phyloP scores from a whole-genome alignment of 2,329 filamentous ascomycete species.

The Hymenoscyphus occultus region DNA sequence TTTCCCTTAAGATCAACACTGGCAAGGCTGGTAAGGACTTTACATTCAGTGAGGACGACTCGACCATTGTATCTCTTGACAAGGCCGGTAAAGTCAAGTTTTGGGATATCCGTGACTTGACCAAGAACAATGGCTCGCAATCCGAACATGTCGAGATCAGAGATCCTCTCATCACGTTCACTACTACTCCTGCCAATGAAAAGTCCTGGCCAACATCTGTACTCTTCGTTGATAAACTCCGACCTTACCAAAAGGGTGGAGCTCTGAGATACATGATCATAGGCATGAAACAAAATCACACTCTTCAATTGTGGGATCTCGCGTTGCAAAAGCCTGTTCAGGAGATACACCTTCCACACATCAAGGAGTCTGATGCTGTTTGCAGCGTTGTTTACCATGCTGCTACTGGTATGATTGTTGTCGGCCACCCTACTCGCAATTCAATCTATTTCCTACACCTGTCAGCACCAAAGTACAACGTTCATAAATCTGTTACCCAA shows the following conservation, averaged over 20 bases:
- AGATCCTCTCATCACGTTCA: constrained; percentile 80
- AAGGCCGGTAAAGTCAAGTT: constrained; percentile 96
- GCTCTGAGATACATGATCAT: constrained; percentile 94
- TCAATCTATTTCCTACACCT: constrained; percentile 96
- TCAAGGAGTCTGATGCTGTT: constrained; percentile 94
- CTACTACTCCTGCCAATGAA: constrained; percentile 80
- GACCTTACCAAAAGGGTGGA: constrained; percentile 84
- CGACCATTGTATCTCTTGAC: constrained; percentile 89
- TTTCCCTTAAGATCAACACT: constrained; percentile 88
- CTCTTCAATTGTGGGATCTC: constrained; percentile 96
- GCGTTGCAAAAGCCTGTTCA: constrained; percentile 93
- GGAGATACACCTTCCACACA: constrained; percentile 93
- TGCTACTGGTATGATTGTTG: constrained; percentile 84
- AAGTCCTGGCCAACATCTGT: constrained; percentile 98
- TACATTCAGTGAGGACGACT: constrained; percentile 94
- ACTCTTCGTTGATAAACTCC: constrained; percentile 91
- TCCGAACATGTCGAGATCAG: constrained; percentile 64
- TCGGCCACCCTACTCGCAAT: constrained; percentile 95
- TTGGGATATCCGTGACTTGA: constrained; percentile 90
- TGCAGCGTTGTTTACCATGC: constrained; percentile 96
- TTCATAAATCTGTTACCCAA: constrained; percentile 75
- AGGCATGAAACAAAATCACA: constrained; percentile 98
- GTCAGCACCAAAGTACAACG: constrained; percentile 87
- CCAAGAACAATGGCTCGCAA: constrained; percentile 39
- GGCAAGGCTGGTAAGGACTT: constrained; percentile 99